phyloP scores from a whole-genome alignment of 768 basidiomycete species.

The Tulasnella sp. region DNA sequence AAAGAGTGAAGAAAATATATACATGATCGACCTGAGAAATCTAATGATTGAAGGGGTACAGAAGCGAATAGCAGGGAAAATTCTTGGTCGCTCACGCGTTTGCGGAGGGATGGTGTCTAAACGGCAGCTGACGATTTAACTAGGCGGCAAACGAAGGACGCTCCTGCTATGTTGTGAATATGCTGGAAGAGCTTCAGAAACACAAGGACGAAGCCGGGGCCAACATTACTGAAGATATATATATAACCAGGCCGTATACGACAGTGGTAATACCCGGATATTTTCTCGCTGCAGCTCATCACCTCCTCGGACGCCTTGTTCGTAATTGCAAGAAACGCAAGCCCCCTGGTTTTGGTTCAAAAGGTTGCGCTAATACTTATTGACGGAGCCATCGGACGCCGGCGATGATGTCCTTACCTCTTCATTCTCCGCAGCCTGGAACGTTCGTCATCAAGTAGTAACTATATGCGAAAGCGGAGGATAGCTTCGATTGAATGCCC shows the following conservation, averaged over 20 bases:
- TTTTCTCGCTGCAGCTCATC: too few species aligned
- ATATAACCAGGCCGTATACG: background rate
- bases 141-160: background rate
- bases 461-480: too few species aligned
- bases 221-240: background rate
- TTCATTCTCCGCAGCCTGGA: too few species aligned
- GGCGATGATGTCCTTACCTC: too few species aligned
- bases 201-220: background rate
- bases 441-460: too few species aligned
- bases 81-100: background rate
- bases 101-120: background rate
- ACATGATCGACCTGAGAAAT: background rate
- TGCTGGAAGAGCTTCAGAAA: background rate
- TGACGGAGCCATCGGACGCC: too few species aligned
- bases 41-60: background rate
- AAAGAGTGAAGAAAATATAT: background rate
- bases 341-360: too few species aligned
- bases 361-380: too few species aligned
- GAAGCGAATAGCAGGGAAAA: background rate
- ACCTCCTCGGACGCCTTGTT: too few species aligned
- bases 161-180: background rate
- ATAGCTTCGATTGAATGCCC: too few species aligned
- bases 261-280: too few species aligned
- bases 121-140: background rate
- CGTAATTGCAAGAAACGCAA: too few species aligned